Conservation (phyloP, 1,139 yeast genomes). For the Blastobotrys apis region DNA sequence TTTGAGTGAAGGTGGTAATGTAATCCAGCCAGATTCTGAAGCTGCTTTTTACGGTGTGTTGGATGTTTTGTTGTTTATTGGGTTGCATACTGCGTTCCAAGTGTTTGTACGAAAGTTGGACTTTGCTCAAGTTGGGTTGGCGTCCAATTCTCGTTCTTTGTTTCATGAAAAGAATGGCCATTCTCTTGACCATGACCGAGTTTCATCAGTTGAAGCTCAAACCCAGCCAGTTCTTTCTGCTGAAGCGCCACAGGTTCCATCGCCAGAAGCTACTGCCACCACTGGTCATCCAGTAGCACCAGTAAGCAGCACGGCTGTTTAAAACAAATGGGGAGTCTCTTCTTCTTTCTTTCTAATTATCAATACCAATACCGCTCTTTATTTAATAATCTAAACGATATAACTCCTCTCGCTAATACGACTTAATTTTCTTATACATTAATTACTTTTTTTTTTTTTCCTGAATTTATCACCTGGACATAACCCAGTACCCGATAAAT, state of each 20-base stretch:
- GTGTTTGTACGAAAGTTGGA: slow-evolving; percentile 21
- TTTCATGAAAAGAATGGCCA: slow-evolving; percentile 26
- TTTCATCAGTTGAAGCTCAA: no score
- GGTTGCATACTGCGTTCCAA: slow-evolving; percentile 38
- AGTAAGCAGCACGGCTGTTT: no score
- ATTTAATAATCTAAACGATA: background rate
- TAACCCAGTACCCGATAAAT: slow-evolving; percentile 46
- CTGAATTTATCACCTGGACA: slow-evolving; percentile 36
- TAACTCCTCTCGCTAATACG: background rate
- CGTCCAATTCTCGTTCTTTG: slow-evolving; percentile 19
- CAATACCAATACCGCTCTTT: background rate
- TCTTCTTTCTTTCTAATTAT: background rate
- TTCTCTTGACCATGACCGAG: slow-evolving; percentile 2
- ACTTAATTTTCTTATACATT: no score
- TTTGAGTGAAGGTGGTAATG: slow-evolving; percentile 63
- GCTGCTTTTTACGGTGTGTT: slow-evolving; percentile 62
- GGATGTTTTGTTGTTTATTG: slow-evolving; percentile 41
- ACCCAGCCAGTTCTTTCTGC: no score
- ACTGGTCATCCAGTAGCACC: background rate
- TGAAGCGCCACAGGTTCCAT: no score
- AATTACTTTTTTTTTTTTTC: background rate
- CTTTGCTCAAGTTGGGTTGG: slow-evolving; percentile 23
- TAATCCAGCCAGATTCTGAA: slow-evolving; percentile 61
- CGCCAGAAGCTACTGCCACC: slow-evolving; percentile 5
- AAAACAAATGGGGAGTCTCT: no score